Conservation (phyloP, 2,329 filamentous ascomycete species). For the Curvularia hawaiiensis region DNA sequence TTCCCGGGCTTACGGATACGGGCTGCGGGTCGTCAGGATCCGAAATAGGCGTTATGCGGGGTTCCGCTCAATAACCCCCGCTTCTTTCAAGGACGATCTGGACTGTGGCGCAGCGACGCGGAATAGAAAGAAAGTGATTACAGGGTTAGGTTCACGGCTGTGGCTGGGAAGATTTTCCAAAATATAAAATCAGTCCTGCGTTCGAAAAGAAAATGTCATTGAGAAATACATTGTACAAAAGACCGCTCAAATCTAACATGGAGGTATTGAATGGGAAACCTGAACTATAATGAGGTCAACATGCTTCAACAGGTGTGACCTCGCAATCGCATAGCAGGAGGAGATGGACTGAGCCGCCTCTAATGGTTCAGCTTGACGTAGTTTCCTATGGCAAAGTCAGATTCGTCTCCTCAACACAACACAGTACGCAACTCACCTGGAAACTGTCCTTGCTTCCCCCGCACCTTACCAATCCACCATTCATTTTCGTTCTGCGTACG, state of each 20-base stretch:
- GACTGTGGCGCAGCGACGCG: slow-evolving; percentile 15
- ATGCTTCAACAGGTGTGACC: slow-evolving; percentile 22
- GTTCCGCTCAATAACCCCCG: slow-evolving; percentile 8
- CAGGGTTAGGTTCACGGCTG: neutral
- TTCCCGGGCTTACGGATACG: slow-evolving; percentile 1
- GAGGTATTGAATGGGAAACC: slow-evolving; percentile 5
- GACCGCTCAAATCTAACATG: slow-evolving; percentile 10
- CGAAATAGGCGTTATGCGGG: slow-evolving; percentile 28
- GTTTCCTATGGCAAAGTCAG: slow-evolving; percentile 46
- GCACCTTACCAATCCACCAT: slow-evolving; percentile 89
- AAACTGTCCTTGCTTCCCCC: slow-evolving; percentile 86
- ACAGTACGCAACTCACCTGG: slow-evolving; percentile 68
- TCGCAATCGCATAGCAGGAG: slow-evolving; percentile 4
- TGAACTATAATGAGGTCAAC: neutral
- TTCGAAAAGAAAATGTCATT: slow-evolving; percentile 1
- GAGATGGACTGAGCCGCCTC: slow-evolving; percentile 5
- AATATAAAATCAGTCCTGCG: slow-evolving; percentile 3
- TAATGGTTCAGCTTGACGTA: slow-evolving; percentile 50
- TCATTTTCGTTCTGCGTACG: slow-evolving; percentile 92
- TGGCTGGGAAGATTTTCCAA: neutral
- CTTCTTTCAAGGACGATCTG: slow-evolving; percentile 9
- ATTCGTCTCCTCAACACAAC: neutral
- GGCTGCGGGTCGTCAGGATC: slow-evolving; percentile 11
- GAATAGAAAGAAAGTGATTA: neutral
- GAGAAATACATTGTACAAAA: slow-evolving; percentile 4